phyloP scores from a whole-genome alignment of 768 basidiomycete species.

The Macrolepiota fuliginosa region DNA sequence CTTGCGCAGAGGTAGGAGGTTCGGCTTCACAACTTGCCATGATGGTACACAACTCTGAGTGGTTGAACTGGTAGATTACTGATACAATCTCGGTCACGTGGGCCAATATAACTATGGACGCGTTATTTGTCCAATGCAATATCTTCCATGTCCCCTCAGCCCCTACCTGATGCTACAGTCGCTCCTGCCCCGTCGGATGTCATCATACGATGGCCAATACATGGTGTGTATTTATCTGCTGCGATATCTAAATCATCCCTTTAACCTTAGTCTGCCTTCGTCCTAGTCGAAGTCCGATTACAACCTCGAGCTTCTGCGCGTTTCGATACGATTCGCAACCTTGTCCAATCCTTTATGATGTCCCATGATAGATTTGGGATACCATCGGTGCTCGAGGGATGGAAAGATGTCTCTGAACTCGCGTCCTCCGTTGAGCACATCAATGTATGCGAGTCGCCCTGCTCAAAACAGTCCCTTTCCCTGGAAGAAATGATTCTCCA shows the following conservation, averaged over 20 bases:
- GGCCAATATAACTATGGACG: conserved; percentile 37
- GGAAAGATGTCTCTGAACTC: conserved; percentile 74
- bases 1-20: not conserved
- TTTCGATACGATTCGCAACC: conserved; percentile 69
- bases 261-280: conserved; percentile 2
- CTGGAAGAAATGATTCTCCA: conserved; percentile 63
- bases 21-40: conserved; percentile 12
- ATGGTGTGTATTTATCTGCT: conserved; percentile 39
- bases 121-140: conserved; percentile 40
- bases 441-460: conserved; percentile 66
- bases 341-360: conserved; percentile 52
- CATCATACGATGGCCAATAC: conserved; percentile 56
- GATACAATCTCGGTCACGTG: conserved; percentile 28
- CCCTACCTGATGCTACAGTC: not conserved
- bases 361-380: conserved; percentile 68
- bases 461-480: conserved; percentile 49
- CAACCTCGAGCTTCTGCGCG: conserved; percentile 65
- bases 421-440: conserved; percentile 76
- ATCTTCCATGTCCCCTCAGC: conserved; percentile 7
- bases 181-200: not conserved
- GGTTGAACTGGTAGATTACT: not conserved
- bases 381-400: conserved; percentile 72
- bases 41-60: not conserved
- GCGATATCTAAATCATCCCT: not conserved
- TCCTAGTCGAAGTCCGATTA: conserved; percentile 81